These are phyloP conservation scores for Suhomyces yuchorum DNA, from an alignment of 1,139 yeast species.

Conservation along the genomic window DNA sequence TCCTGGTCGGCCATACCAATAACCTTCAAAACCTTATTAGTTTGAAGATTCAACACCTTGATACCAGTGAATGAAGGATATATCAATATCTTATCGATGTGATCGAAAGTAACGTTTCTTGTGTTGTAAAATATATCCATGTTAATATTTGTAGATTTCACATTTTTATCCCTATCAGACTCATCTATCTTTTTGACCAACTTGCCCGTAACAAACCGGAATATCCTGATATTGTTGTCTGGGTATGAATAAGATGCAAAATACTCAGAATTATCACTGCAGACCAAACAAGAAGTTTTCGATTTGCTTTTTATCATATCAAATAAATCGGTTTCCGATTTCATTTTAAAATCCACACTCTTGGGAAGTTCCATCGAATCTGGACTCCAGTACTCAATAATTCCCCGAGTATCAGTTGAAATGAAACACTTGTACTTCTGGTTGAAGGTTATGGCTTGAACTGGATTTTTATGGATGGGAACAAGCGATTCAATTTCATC, in stretches of 20 bases:
- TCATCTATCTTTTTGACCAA: slow-evolving; percentile 22
- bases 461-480: slow-evolving; percentile 32
- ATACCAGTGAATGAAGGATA: slow-evolving; percentile 39
- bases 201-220: slow-evolving; percentile 38
- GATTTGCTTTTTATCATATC: slow-evolving; percentile 38
- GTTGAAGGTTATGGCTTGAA: slow-evolving; percentile 32
- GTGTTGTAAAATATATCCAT: slow-evolving; percentile 12
- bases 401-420: slow-evolving; percentile 41
- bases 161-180: slow-evolving; percentile 23
- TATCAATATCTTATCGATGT: slow-evolving; percentile 33
- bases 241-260: slow-evolving; percentile 31
- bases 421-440: slow-evolving; percentile 33
- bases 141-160: slow-evolving; percentile 21
- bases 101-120: slow-evolving; percentile 33
- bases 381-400: slow-evolving; percentile 47
- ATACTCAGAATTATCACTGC: slow-evolving; percentile 28
- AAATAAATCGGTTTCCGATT: slow-evolving; percentile 46
- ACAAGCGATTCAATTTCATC: slow-evolving; percentile 16
- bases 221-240: slow-evolving; percentile 35
- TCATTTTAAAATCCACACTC: slow-evolving; percentile 33
- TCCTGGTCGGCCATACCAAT: slow-evolving; percentile 36
- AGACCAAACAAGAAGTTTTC: slow-evolving; percentile 21
- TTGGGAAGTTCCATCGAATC: slow-evolving; percentile 16
- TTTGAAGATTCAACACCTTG: slow-evolving; percentile 32
- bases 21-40: slow-evolving; percentile 26